These are phyloP conservation scores for Aspergillus hiratsukae DNA, from an alignment of 2,329 filamentous ascomycete species.

Conservation along the genomic window DNA sequence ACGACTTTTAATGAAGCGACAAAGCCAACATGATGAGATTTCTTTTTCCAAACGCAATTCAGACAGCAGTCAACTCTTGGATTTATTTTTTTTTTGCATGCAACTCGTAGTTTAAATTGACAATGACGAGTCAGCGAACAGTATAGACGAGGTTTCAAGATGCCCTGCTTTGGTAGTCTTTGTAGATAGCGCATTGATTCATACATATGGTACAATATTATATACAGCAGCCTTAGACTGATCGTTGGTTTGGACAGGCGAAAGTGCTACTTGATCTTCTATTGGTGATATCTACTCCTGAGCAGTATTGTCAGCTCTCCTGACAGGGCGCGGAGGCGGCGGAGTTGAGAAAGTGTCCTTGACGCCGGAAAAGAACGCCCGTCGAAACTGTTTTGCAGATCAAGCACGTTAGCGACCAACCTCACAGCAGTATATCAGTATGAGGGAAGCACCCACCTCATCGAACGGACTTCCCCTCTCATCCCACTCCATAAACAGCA, in stretches of 20 bases:
- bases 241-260: neutral
- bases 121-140: neutral
- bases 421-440: neutral
- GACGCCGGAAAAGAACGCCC: conserved; percentile 29
- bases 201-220: neutral
- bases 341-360: conserved; percentile 31
- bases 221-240: neutral
- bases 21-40: conserved; percentile 15
- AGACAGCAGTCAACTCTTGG: conserved; percentile 6
- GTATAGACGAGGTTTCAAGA: neutral
- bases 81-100: conserved; percentile 6
- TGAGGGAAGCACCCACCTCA: conserved; percentile 27
- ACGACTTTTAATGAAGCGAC: conserved; percentile 25
- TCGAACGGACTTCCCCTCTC: conserved; percentile 38
- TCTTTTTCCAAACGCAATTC: conserved; percentile 11
- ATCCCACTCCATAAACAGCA: conserved; percentile 45
- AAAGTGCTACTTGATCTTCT: neutral
- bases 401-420: conserved; percentile 4
- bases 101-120: conserved; percentile 9
- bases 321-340: conserved; percentile 24
- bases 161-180: neutral
- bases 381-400: conserved; percentile 25
- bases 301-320: conserved; percentile 14
- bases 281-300: neutral
- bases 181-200: neutral